Percentiles rank a stretch among this genome's conserved stretches.
Evolutionary conservation across 108 stramenopile species (phyloP).

Genomic region (Phaeodactylum tricornutum): DNA sequence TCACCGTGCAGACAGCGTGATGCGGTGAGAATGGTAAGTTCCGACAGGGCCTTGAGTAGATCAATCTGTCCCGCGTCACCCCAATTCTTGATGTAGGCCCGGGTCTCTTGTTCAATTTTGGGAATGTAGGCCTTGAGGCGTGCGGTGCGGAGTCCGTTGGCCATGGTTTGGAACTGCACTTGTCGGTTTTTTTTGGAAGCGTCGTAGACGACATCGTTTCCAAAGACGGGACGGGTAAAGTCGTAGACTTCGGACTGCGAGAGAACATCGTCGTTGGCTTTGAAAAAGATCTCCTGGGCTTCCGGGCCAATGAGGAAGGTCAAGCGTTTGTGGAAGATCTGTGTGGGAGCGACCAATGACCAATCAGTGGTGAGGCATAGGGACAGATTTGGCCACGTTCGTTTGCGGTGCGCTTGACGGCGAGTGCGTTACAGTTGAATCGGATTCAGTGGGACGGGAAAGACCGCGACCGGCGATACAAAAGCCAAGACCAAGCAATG

Average conservation of each 20-base stretch:
- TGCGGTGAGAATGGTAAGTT: constrained; percentile 96
- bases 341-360: constrained; percentile 10
- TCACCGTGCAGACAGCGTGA: constrained; percentile 95
- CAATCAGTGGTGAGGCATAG: background rate
- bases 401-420: no score
- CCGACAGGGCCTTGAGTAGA: constrained; percentile 78
- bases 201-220: constrained; percentile 92
- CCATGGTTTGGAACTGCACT: constrained; percentile 95
- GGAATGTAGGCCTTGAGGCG: constrained; percentile 91
- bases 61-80: constrained; percentile 73
- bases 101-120: constrained; percentile 92
- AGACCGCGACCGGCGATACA: no score
- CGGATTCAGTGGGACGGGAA: no score
- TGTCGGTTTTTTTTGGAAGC: constrained; percentile 89
- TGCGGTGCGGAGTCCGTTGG: constrained; percentile 79
- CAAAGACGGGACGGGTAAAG: constrained; percentile 99
- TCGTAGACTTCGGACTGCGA: constrained; percentile 93
- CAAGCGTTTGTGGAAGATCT: constrained; percentile 84
- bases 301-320: constrained; percentile 98
- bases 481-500: no score
- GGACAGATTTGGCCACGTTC: no score
- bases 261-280: constrained; percentile 83
- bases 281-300: constrained; percentile 93
- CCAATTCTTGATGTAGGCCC: constrained; percentile 64
- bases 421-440: no score